A percentile compares a stretch with the other conserved stretches of the same genome.
Evolutionary conservation across 1,284 basidiomycete species (phyloP).

Genomic region (Ustilago xerochloae): DNA sequence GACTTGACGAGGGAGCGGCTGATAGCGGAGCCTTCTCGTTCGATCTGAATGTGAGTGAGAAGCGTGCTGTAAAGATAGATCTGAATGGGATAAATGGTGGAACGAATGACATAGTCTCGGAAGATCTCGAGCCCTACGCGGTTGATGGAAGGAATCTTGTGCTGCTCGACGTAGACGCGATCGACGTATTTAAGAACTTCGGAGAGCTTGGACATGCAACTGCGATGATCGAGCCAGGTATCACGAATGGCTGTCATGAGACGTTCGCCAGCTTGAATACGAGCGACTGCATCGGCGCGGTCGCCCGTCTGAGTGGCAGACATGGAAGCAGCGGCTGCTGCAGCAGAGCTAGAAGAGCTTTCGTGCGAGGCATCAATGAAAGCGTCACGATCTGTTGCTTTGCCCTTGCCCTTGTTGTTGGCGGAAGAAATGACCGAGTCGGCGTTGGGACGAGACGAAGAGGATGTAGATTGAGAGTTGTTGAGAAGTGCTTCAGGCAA

Average conservation of each 20-base stretch:
- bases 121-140: conserved; percentile 88
- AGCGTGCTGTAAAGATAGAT: conserved; percentile 84
- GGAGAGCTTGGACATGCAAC: conserved; percentile 87
- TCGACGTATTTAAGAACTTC: conserved; percentile 94
- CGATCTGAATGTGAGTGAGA: conserved; percentile 86
- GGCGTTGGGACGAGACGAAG: conserved; percentile 22
- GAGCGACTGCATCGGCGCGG: conserved; percentile 58
- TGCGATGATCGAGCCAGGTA: conserved; percentile 94
- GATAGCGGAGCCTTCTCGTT: conserved; percentile 90
- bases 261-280: conserved; percentile 78
- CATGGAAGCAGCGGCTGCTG: conserved; percentile 38
- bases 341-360: conserved; percentile 6
- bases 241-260: conserved; percentile 84
- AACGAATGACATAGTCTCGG: conserved; percentile 80
- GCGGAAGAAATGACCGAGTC: neutral
- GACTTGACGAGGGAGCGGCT: conserved; percentile 88
- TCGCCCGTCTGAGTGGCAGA: conserved; percentile 50
- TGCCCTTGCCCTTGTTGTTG: conserved; percentile 50
- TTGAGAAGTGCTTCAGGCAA: conserved; percentile 71
- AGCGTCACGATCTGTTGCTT: conserved; percentile 30
- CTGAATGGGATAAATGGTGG: conserved; percentile 76
- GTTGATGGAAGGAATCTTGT: conserved; percentile 74
- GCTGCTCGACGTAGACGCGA: conserved; percentile 62
- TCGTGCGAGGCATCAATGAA: conserved; percentile 7
- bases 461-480: conserved; percentile 22